Conservation (phyloP, 2,329 filamentous ascomycete species). For the Alternaria triticimaculans region DNA sequence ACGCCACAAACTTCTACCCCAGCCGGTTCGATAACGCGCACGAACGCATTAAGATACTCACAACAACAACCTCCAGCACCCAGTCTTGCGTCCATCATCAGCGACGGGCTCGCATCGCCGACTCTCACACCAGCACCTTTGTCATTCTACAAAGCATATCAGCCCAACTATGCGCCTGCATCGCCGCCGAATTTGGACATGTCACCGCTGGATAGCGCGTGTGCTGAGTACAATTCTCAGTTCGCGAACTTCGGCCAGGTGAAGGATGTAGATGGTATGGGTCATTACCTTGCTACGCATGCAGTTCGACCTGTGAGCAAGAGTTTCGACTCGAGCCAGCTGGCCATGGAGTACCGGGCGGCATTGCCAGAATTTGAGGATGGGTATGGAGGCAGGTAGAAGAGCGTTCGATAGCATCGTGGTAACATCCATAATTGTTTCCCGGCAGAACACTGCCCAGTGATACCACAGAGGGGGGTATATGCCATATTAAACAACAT, state of each 20-base stretch:
- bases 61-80: conserved; percentile 17
- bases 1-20: neutral
- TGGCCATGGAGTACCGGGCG: conserved; percentile 35
- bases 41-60: conserved; percentile 18
- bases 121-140: conserved; percentile 9
- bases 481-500: neutral
- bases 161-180: conserved; percentile 4
- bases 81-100: conserved; percentile 1
- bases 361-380: conserved; percentile 28
- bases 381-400: conserved; percentile 18
- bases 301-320: neutral
- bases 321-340: conserved; percentile 20
- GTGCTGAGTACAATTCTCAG: neutral
- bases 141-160: conserved; percentile 32
- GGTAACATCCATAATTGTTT: neutral
- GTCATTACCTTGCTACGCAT: conserved; percentile 9
- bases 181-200: neutral
- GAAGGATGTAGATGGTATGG: conserved; percentile 6
- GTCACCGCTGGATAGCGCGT: neutral
- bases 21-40: neutral
- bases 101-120: conserved; percentile 3
- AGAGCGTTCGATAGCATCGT: neutral
- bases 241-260: neutral
- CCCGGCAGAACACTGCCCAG: neutral
- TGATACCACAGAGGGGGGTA: neutral